These are phyloP conservation scores for Fonsecaea monophora DNA, from an alignment of 2,329 filamentous ascomycete species.

Conservation along the genomic window DNA sequence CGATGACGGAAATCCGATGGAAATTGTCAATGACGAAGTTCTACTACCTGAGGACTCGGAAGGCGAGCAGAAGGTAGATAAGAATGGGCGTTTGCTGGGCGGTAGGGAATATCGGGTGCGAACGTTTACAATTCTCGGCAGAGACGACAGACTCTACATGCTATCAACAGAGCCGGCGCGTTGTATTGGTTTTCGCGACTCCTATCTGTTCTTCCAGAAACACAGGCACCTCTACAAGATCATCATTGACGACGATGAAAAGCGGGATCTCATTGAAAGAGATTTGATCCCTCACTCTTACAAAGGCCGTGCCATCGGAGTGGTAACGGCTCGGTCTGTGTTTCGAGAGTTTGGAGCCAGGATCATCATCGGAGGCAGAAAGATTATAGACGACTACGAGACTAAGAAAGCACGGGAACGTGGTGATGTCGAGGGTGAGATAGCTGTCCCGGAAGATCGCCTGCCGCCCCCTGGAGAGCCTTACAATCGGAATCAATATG, in stretches of 20 bases:
- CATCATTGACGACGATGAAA: slow-evolving; percentile 96
- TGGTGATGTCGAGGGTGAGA: slow-evolving; percentile 82
- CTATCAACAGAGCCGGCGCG: slow-evolving; percentile 95
- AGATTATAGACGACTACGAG: slow-evolving; percentile 88
- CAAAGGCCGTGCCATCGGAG: slow-evolving; percentile 95
- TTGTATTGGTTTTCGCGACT: slow-evolving; percentile 96
- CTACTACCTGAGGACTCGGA: slow-evolving; percentile 84
- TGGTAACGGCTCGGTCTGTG: slow-evolving; percentile 93
- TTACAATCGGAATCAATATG: slow-evolving; percentile 99
- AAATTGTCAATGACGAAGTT: slow-evolving; percentile 91
- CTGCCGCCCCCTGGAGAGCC: slow-evolving; percentile 75
- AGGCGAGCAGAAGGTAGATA: slow-evolving; percentile 93
- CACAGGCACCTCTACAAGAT: slow-evolving; percentile 97
- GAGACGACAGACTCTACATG: slow-evolving; percentile 92
- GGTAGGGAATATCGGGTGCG: slow-evolving; percentile 93
- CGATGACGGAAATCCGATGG: slow-evolving; percentile 89
- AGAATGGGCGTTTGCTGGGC: slow-evolving; percentile 79
- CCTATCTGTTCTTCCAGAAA: slow-evolving; percentile 98
- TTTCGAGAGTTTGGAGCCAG: slow-evolving; percentile 95
- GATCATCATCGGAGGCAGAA: slow-evolving; percentile 89
- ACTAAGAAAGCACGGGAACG: slow-evolving; percentile 75
- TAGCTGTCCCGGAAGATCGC: slow-evolving; percentile 87
- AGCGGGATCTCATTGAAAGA: slow-evolving; percentile 92
- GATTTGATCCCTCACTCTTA: slow-evolving; percentile 97
- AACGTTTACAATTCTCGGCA: slow-evolving; percentile 87